Percentiles rank a stretch among this genome's conserved stretches.
These are phyloP conservation scores for Pelargonium cotyledonis DNA, from an alignment of 441 rosid genomes.

Conservation along the genomic window DNA sequence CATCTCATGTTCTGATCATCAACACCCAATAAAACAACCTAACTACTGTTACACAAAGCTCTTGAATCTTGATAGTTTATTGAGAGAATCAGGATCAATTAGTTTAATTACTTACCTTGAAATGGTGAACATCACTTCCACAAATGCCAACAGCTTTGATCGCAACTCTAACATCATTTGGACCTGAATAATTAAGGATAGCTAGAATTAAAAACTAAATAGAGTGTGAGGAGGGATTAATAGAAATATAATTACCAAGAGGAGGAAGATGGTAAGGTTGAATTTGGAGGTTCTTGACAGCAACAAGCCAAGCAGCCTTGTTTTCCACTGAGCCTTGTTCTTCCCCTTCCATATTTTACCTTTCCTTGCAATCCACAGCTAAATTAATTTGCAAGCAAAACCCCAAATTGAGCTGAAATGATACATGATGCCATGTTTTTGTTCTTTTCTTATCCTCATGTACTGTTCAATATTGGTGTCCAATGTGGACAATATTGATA, in stretches of 20 bases:
- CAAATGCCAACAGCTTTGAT: constrained; percentile 96
- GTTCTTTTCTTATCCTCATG: too few species aligned
- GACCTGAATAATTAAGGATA: constrained; percentile 37
- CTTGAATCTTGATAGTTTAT: too few species aligned
- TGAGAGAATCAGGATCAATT: too few species aligned
- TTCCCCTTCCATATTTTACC: constrained; percentile 45
- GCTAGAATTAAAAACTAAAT: neutral
- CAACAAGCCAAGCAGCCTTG: constrained; percentile 91
- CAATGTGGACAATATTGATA: too few species aligned
- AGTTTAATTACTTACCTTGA: constrained; percentile 63
- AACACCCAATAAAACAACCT: too few species aligned
- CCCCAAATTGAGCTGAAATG: too few species aligned
- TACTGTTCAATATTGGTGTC: too few species aligned
- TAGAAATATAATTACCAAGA: constrained; percentile 35
- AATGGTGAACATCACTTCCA: constrained; percentile 93
- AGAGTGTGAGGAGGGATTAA: neutral
- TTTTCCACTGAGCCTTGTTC: constrained; percentile 39
- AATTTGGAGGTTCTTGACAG: constrained; percentile 77
- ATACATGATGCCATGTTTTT: too few species aligned
- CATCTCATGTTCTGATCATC: constrained; percentile 30
- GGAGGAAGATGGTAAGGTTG: constrained; percentile 77
- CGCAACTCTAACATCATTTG: constrained; percentile 71
- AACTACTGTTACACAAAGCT: too few species aligned
- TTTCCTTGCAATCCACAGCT: too few species aligned
- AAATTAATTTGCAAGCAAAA: too few species aligned